Base-by-base conservation (phyloP, 768 basidiomycete species). In the Phaeotremella skinneri region DNA sequence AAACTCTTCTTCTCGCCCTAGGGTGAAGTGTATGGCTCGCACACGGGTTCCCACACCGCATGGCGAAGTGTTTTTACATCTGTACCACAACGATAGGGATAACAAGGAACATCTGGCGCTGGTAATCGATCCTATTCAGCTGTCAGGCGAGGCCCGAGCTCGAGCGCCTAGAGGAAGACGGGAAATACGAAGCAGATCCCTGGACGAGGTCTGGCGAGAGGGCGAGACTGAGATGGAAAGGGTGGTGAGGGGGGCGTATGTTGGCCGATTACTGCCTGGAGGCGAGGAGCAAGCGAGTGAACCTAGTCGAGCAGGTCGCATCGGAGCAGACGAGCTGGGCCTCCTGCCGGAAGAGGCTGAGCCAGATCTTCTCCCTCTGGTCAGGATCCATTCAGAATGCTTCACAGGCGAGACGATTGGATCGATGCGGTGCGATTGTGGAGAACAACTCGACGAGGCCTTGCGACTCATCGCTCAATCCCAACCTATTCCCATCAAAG, bases 391-490 rank as follows among this genome's bases (percentile, higher is more conserved):
- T 78, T 96, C 91, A 27, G 96, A 99, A 76, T 99, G 96, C 76
- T 98, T 91, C 79, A 99, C 96, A 0, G 96, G 96, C 27, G 96
- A 98, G 78, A 98, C 93, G 6, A 85, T 98, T 58, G 96, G 96
- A 86, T 91, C 81, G 26, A 92, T 96, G 89, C 87, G 96, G 30
- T 99, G 96, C 74, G 96, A 99, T 76, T 99, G 96, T 72, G 96
- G 96, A 14, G 93, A 98, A 78, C 96, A 99, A 76, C 82, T 99
- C 3, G 93, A 98, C 78, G 94, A 97, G 75, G 91, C 96, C n/a
- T 85, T 98, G 61, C 84, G 90, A 11, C 86, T 69, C 41, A 77
- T 77, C 62, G 65, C 69, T 13, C 54, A 45, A 52, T 61, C 67
- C 21, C 64, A 67, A 47, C 55, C 63, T 25, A 20, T 62, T 34